Evolutionary conservation across 2,329 filamentous ascomycete species (phyloP), one percentile per base, ranked within the genome.

Genomic region (Rhinocladiella mackenziei): DNA sequence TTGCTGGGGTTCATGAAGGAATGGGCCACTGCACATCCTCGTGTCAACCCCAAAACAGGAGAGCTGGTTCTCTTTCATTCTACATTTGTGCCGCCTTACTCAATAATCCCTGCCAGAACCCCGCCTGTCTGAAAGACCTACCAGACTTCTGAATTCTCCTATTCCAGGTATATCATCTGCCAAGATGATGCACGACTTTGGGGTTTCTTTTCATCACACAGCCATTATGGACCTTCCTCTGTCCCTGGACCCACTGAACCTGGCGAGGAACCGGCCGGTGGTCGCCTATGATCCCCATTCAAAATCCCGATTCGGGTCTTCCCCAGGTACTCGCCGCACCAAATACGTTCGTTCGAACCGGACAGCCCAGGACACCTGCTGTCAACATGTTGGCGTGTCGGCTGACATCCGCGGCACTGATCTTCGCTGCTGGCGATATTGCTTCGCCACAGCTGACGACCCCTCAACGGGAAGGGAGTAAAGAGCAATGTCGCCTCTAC

Each of bases 121-220:
- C 53, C 31, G 60, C 70, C 34, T 45, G 67, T 4, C 51, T 59
- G 54, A 53, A 4, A 45, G 44, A 6, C 51, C 48, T 13, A 49
- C 49, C 23, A 62, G 56, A 37, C 54, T 68, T 35, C 64, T 83
- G 43, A 78, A 78, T 51, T 64, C 69, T 5, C 67, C 79, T 0
- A 71, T 86, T 0, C 75, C 80, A 0, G 81, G 81, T 0, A 70
- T 86, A 18, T 67, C 68, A 3, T 76, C 76, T 1, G 77, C 81
- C 1, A 84, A 82, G 58, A 82, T 86, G 74, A 86, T 86, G 81
- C 83, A 86, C 58, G 83, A 86, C 59, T 86, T 86, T 62, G 83
- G 83, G 10, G 81, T 82, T 1, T 83, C 81, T 1, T 70, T 65
- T 4, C 61, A 58, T 4, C 73, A 84, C 55, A 84, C 81, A 0